These are phyloP conservation scores for Panellus pusillus DNA, from an alignment of 768 basidiomycete genomes.

Conservation along the genomic window DNA sequence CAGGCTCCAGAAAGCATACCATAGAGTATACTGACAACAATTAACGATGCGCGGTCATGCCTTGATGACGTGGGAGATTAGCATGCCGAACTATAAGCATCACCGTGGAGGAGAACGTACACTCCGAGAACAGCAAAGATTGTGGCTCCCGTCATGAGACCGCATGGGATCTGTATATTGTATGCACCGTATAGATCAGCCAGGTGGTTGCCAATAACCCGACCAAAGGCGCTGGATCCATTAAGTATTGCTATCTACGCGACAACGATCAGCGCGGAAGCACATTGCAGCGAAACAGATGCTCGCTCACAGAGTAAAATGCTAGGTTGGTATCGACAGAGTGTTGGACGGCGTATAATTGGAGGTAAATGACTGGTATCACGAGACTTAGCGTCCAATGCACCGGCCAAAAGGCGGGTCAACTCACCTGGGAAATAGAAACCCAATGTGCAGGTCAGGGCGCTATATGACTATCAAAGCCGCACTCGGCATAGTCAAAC, in stretches of 20 bases:
- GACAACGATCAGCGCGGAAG: no score
- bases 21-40: constrained; percentile 1
- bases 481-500: background rate
- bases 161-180: constrained; percentile 6
- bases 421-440: constrained; percentile 11
- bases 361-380: constrained; percentile 8
- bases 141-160: constrained; percentile 1
- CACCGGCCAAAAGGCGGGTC: background rate
- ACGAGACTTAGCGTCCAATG: background rate
- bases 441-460: constrained; percentile 6
- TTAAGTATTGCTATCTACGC: background rate
- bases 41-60: constrained; percentile 2
- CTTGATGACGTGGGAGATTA: background rate
- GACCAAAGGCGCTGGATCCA: constrained; percentile 1
- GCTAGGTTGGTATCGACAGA: constrained; percentile 1
- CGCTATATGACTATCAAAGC: background rate
- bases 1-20: constrained; percentile 4
- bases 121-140: background rate
- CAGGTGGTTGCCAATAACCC: background rate
- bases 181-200: constrained; percentile 4
- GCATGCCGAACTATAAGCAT: background rate
- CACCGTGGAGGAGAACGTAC: background rate
- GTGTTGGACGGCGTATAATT: constrained; percentile 16
- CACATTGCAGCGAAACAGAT: background rate
- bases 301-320: constrained; percentile 12